Evolutionary conservation across 192 early-diverging fungal genomes (phyloP), one percentile per base, ranked within the genome.

Genomic region (Podila epigama): DNA sequence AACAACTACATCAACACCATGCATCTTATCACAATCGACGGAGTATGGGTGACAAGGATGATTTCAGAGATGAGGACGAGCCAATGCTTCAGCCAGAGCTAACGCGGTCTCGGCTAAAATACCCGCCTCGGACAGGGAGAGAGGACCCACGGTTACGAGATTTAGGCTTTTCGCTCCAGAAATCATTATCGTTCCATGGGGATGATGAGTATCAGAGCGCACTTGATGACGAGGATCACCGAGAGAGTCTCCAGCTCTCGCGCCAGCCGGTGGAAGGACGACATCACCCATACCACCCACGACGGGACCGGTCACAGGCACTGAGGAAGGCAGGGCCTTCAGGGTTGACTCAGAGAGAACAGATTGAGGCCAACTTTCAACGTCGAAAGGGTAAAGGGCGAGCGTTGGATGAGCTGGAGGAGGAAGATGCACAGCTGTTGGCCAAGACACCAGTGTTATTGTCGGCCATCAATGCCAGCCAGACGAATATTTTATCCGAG

Each of bases 401-500:
- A n/a, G 73, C 65, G 1, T 3, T 41, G n/a, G n/a, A n/a, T 11
- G 66, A 63, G 20, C 58, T 20, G 15, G 53, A 42, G 13, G 73
- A 77, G 2, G 73, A 77, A 9, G 65, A 67, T 18, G 1, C 36
- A 20, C 63, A 75, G 18, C 9, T 59, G 29, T 3, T 64, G 29
- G 52, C 60, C 15, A 68, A 68, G 40, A 77, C 73, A 10, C 73
- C 73, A 10, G 60, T 77, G 16, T 37, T 77, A 18, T 32, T 77
- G 35, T 68, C 67, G 9, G 73, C 73, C 5, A 77, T 77, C 32
- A 77, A 77, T 48, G 68, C 73, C 18, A 68, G 65, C 3, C 73
- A 77, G 61, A 77, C 73, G n/a, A 77, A 77, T 40, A 59, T 77
- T 25, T 22, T 77, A 5, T 77, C 73, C 1, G 66, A 77, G 56